A percentile compares a stretch with the other conserved stretches of the same genome.
Conservation (phyloP, 2,329 filamentous ascomycete species). For the Cladosporium sp. region DNA sequence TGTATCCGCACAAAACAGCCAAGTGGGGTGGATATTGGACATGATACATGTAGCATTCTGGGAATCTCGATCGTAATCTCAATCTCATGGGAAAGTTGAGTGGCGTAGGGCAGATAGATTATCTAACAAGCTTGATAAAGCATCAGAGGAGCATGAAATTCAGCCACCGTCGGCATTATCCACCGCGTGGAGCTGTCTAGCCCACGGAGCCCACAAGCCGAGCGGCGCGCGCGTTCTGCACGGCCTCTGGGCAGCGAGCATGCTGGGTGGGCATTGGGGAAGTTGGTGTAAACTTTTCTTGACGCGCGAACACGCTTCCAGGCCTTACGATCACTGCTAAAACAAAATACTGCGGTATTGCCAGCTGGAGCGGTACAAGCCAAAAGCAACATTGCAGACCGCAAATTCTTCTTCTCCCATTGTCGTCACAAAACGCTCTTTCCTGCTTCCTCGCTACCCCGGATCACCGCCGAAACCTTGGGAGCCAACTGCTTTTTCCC, state of each 20-base stretch:
- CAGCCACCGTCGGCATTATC: background rate
- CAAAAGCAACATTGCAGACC: background rate
- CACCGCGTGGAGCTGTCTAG: constrained; percentile 7
- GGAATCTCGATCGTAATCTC: background rate
- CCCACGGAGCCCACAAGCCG: background rate
- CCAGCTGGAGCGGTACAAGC: background rate
- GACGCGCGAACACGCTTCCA: background rate
- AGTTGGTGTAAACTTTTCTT: constrained; percentile 5
- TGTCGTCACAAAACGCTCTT: constrained; percentile 1
- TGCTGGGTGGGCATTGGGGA: constrained; percentile 8
- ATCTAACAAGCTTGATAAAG: background rate
- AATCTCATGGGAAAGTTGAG: background rate
- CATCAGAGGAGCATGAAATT: background rate
- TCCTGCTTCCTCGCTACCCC: background rate
- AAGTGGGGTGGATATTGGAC: background rate
- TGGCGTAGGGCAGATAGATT: constrained; percentile 7
- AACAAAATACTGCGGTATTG: background rate
- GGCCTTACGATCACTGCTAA: background rate
- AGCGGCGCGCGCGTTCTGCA: background rate
- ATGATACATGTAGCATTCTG: background rate
- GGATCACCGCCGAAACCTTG: background rate
- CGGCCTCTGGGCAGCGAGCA: background rate
- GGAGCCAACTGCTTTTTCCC: background rate
- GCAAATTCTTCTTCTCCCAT: background rate
- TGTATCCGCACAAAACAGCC: background rate